These are phyloP conservation scores for Aspergillus sp. DNA, from an alignment of 2,329 filamentous ascomycete species.

Conservation along the genomic window DNA sequence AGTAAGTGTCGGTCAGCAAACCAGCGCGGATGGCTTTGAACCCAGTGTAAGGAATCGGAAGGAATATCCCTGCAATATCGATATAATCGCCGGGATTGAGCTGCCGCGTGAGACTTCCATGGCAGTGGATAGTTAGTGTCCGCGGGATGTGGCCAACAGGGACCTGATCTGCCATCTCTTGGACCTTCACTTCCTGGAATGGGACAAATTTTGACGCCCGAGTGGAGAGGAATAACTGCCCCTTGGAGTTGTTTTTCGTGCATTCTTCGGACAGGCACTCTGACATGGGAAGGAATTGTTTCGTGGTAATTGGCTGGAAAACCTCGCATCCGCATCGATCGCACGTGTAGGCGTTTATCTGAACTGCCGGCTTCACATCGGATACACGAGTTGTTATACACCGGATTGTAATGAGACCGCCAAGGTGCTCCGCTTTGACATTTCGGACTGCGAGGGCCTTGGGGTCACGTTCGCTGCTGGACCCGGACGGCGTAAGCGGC, in stretches of 20 bases:
- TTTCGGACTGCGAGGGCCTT: slow-evolving; percentile 82
- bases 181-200: slow-evolving; percentile 97
- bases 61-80: slow-evolving; percentile 88
- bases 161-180: slow-evolving; percentile 98
- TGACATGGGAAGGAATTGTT: slow-evolving; percentile 78
- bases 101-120: slow-evolving; percentile 74
- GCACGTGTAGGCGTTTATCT: slow-evolving; percentile 96
- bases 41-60: slow-evolving; percentile 96
- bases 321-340: slow-evolving; percentile 95
- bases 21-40: slow-evolving; percentile 96
- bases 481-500: slow-evolving; percentile 64
- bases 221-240: slow-evolving; percentile 88
- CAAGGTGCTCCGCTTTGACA: slow-evolving; percentile 85
- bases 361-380: slow-evolving; percentile 94
- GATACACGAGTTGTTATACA: slow-evolving; percentile 93
- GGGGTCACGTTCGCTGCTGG: slow-evolving; percentile 48
- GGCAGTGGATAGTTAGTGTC: slow-evolving; percentile 79
- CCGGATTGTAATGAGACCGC: slow-evolving; percentile 84
- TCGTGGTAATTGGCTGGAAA: slow-evolving; percentile 88
- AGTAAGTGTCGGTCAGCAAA: slow-evolving; percentile 90
- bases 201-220: slow-evolving; percentile 92
- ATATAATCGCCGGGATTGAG: slow-evolving; percentile 91
- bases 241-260: slow-evolving; percentile 80
- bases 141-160: slow-evolving; percentile 95
- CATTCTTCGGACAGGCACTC: slow-evolving; percentile 88